Conservation (phyloP, 2,329 filamentous ascomycete genomes). For the Beauveria scarabaeidicola region DNA sequence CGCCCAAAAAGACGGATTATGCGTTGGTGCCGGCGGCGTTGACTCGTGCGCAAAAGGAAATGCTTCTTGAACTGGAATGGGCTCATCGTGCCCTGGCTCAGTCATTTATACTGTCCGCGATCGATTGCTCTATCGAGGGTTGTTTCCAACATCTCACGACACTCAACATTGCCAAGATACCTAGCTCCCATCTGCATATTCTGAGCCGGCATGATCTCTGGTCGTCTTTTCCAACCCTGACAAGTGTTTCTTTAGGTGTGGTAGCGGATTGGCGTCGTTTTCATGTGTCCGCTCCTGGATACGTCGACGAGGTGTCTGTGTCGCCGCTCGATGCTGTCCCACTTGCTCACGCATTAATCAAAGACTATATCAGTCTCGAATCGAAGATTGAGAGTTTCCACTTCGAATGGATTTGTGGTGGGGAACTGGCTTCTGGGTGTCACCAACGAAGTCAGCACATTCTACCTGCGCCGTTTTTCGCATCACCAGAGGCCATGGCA, state of each 20-base stretch:
- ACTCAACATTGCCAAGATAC: slow-evolving; percentile 56
- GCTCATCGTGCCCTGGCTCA: slow-evolving; percentile 60
- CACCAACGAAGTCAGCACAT: slow-evolving; percentile 54
- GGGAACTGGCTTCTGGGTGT: slow-evolving; percentile 55
- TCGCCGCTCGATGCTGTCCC: slow-evolving; percentile 42
- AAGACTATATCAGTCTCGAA: slow-evolving; percentile 37
- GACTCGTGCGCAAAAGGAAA: slow-evolving; percentile 57
- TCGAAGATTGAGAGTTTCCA: slow-evolving; percentile 48
- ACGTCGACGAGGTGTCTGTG: slow-evolving; percentile 38
- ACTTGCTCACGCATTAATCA: slow-evolving; percentile 45
- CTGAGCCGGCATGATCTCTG: slow-evolving; percentile 54
- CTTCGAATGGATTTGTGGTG: slow-evolving; percentile 60
- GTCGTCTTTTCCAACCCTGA: slow-evolving; percentile 45
- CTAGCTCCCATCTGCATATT: slow-evolving; percentile 49
- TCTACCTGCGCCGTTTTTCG: slow-evolving; percentile 50
- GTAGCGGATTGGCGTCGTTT: slow-evolving; percentile 60
- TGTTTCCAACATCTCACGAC: slow-evolving; percentile 47
- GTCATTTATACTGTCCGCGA: slow-evolving; percentile 56
- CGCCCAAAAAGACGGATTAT: slow-evolving; percentile 16
- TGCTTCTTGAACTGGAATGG: slow-evolving; percentile 61
- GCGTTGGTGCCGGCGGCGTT: slow-evolving; percentile 45
- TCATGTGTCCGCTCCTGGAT: slow-evolving; percentile 40
- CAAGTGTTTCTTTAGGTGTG: slow-evolving; percentile 48
- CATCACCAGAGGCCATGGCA: slow-evolving; percentile 24
- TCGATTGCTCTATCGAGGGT: slow-evolving; percentile 42